Conservation (phyloP, 2,329 filamentous ascomycete genomes). For the Cladobotryum protrusum region DNA sequence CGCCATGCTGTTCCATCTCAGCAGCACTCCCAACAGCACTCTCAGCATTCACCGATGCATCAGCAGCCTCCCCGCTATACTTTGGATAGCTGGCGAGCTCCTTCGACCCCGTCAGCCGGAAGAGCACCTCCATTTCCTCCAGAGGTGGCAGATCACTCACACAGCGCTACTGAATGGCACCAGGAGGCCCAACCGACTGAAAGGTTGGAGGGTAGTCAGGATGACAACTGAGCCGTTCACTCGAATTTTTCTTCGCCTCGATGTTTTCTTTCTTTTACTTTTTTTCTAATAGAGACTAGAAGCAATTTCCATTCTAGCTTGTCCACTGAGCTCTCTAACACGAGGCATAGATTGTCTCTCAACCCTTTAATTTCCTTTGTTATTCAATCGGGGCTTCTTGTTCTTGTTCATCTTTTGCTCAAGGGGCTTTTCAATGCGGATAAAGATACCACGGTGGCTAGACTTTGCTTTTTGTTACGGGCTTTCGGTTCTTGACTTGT, state of each 20-base stretch:
- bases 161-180: not conserved
- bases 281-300: too few relatives aligned
- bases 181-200: not conserved
- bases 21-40: constrained; percentile 1
- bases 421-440: too few relatives aligned
- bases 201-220: not conserved
- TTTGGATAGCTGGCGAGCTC: constrained; percentile 4
- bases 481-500: too few relatives aligned
- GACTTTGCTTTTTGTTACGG: too few relatives aligned
- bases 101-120: not conserved
- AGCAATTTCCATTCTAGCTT: not conserved
- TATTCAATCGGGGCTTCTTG: too few relatives aligned
- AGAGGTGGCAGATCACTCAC: not conserved
- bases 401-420: too few relatives aligned
- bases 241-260: too few relatives aligned
- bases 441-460: too few relatives aligned
- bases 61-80: not conserved
- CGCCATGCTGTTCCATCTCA: constrained; percentile 1
- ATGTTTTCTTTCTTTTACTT: not conserved
- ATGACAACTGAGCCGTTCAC: not conserved
- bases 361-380: too few relatives aligned
- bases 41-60: not conserved
- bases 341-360: too few relatives aligned
- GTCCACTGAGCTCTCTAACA: not conserved
- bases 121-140: not conserved